Conservation (phyloP, 331 rosid genomes). For the Telfairia occidentalis region DNA sequence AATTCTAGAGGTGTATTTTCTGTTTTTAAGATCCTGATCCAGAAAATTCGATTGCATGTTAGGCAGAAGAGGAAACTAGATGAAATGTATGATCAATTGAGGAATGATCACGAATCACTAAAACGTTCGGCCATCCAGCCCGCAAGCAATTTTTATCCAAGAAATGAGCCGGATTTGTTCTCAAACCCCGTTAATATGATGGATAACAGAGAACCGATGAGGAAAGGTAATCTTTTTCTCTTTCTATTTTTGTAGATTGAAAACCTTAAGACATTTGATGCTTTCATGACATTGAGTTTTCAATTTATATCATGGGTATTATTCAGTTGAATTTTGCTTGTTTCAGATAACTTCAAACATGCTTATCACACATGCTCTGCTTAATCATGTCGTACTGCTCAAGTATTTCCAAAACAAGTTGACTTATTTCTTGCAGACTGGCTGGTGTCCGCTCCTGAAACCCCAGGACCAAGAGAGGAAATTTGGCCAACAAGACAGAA, state of each 20-base stretch:
- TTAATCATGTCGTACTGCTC: slow-evolving; percentile 20
- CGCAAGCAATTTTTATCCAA: slow-evolving; percentile 57
- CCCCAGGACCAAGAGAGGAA: slow-evolving; percentile 98
- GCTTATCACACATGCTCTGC: neutral
- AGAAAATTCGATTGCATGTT: slow-evolving; percentile 18
- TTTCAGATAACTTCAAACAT: neutral
- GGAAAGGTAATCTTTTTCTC: slow-evolving; percentile 59
- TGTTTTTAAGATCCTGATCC: slow-evolving; percentile 10
- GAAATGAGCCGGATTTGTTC: slow-evolving; percentile 76
- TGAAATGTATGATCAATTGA: slow-evolving; percentile 95
- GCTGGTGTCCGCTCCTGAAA: slow-evolving; percentile 63
- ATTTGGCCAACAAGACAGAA: slow-evolving; percentile 87
- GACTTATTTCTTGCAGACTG: slow-evolving; percentile 86
- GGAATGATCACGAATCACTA: slow-evolving; percentile 63
- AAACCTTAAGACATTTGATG: neutral
- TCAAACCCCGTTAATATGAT: slow-evolving; percentile 51
- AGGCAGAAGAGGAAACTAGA: slow-evolving; percentile 99
- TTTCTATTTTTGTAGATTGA: slow-evolving; percentile 7
- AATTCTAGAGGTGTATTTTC: slow-evolving; percentile 7
- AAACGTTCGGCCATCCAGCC: slow-evolving; percentile 91
- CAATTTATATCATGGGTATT: neutral
- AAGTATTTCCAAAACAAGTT: slow-evolving; percentile 64
- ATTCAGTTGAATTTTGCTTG: neutral
- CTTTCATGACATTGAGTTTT: neutral
- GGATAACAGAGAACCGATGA: slow-evolving; percentile 59